phyloP scores from a whole-genome alignment of 2,329 filamentous ascomycete species.

The Cercospora sesami region DNA sequence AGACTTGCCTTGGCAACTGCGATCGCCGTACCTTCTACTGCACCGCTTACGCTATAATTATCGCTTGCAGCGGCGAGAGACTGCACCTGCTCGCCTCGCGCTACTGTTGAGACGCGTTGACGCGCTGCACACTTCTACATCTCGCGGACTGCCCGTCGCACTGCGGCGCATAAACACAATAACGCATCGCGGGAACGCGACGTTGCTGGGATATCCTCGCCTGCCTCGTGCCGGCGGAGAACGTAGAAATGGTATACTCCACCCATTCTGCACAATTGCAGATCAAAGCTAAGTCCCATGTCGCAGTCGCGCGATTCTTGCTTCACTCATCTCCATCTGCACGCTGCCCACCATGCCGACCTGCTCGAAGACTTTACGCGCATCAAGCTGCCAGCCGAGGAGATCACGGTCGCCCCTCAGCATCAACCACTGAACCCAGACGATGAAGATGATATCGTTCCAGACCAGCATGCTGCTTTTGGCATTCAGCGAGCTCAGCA shows the following conservation, averaged over 20 bases:
- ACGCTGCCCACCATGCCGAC: constrained; percentile 69
- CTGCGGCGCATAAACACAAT: background rate
- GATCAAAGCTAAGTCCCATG: constrained; percentile 9
- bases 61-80: background rate
- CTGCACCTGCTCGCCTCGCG: background rate
- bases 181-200: background rate
- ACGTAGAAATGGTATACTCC: constrained; percentile 19
- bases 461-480: constrained; percentile 84
- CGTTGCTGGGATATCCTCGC: background rate
- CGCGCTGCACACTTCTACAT: background rate
- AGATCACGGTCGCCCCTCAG: constrained; percentile 77
- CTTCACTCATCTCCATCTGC: constrained; percentile 75
- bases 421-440: constrained; percentile 83
- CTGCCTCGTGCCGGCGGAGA: background rate
- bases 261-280: background rate
- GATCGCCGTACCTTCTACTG: background rate
- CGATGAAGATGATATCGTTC: constrained; percentile 82
- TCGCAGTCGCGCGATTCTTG: constrained; percentile 66
- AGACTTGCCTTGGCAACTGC: background rate
- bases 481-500: constrained; percentile 81
- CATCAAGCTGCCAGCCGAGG: constrained; percentile 56
- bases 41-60: background rate
- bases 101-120: background rate
- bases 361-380: constrained; percentile 65
- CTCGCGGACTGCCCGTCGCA: background rate